These are phyloP conservation scores for Stephania cephalantha DNA, from an alignment of 164 flowering plant species.

Conservation along the genomic window DNA sequence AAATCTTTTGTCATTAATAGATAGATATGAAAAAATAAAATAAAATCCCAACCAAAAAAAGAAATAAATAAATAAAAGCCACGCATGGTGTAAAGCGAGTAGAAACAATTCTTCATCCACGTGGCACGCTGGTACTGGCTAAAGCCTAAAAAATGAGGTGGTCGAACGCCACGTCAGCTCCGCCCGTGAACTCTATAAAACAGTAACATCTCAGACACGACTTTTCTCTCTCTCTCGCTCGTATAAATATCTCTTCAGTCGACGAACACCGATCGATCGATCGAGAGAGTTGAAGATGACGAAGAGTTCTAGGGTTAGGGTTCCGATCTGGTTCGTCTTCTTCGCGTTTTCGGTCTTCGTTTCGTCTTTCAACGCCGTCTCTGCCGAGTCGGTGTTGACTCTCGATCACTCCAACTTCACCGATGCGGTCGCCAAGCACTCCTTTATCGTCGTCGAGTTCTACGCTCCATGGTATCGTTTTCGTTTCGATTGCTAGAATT, in stretches of 20 bases:
- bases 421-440: conserved; percentile 49
- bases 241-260: not conserved
- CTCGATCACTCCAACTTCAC: conserved; percentile 70
- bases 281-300: not conserved
- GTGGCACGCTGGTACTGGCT: not conserved
- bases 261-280: not conserved
- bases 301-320: conserved; percentile 17
- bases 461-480: conserved; percentile 82
- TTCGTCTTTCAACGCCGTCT: conserved; percentile 13
- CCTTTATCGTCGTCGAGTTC: conserved; percentile 87
- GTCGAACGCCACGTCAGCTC: not conserved
- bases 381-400: conserved; percentile 56
- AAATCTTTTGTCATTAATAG: too few species aligned
- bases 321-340: conserved; percentile 22
- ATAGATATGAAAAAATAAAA: too few species aligned
- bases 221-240: not conserved
- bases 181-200: not conserved
- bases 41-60: too few species aligned
- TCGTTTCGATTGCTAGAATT: not conserved
- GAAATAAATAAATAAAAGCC: too few species aligned
- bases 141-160: not conserved
- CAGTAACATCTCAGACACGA: too few species aligned
- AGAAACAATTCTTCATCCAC: not conserved
- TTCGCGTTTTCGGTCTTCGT: conserved; percentile 14
- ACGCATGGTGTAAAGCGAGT: not conserved